Conservation (phyloP, 805 yeast genomes). For the Candida bentonensis region DNA sequence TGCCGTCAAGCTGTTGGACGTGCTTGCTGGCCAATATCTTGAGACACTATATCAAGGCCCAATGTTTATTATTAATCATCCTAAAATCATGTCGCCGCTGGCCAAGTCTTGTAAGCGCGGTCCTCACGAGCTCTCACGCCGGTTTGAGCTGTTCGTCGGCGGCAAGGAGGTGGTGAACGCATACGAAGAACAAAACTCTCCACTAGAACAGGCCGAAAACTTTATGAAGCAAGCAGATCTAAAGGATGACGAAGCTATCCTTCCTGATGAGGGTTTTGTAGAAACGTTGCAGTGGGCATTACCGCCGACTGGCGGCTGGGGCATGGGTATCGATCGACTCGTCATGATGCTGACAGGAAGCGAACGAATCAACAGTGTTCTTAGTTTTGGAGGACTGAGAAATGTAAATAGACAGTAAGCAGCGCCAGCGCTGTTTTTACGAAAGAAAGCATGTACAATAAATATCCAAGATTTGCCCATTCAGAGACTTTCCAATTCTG, state of each 20-base stretch:
- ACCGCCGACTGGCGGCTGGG: constrained; percentile 99
- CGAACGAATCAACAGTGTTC: constrained; percentile 57
- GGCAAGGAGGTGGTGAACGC: constrained; percentile 83
- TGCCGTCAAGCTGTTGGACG: constrained; percentile 48
- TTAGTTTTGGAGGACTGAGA: constrained; percentile 59
- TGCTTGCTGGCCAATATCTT: constrained; percentile 41
- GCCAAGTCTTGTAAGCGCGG: constrained; percentile 38
- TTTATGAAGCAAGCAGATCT: constrained; percentile 41
- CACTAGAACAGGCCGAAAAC: constrained; percentile 51
- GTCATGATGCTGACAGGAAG: constrained; percentile 61
- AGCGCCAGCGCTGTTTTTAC: too few relatives aligned
- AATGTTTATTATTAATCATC: constrained; percentile 68
- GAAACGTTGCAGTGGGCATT: constrained; percentile 79
- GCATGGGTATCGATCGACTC: constrained; percentile 82
- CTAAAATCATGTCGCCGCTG: constrained; percentile 72
- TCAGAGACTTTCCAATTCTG: too few relatives aligned
- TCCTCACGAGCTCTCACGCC: constrained; percentile 31
- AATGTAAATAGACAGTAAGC: constrained; percentile 51
- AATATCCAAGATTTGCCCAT: too few relatives aligned
- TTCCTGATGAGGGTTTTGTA: constrained; percentile 62
- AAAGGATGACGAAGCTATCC: constrained; percentile 43
- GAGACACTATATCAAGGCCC: constrained; percentile 58
- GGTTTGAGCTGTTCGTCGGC: constrained; percentile 75
- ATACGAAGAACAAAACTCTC: constrained; percentile 92
- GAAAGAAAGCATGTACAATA: too few relatives aligned